Evolutionary conservation across 192 early-diverging fungal genomes (phyloP), one percentile per base, ranked within the genome.

Genomic region (Umbelopsis sp.): DNA sequence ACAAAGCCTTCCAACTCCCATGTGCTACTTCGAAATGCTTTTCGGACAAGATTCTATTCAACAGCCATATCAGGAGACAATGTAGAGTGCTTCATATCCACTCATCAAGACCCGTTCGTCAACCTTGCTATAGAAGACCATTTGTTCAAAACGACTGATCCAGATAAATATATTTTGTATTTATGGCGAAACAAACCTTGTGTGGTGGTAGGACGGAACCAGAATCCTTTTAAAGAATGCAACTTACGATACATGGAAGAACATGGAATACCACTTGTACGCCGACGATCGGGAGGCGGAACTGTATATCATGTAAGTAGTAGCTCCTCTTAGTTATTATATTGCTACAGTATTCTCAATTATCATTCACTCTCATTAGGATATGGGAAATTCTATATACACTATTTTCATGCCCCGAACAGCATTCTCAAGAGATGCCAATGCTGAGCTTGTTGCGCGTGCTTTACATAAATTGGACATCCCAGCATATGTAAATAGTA

Each of bases 201-300:
- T 66, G 92, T 98, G 2, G 92, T 99, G 41, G 88, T 99, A 76
- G 98, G 98, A 5, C 85, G 95, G 55, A 99, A 99, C 77, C 97
- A 98, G 89, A 99, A 99, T 68, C 95, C 97, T 16, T 99, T 92
- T 89, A 95, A 95, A 74, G 97, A 99, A 74, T 94, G 93, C 80
- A 90, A 97, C 74, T 72, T 97, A 71, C 74, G 72, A 49, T 77
- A 89, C 66, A 81, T 98, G 88, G 74, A 73, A 18, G 64, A 82
- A 33, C 74, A 89, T 27, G 79, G 83, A 20, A 88, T 98, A 15
- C 91, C 91, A 68, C 88, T 98, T 58, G 91, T 97, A 13, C 87
- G 97, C 50, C 86, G 97, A 73, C 85, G 90, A 67, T 93, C 91
- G 71, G 95, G 95, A 51, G 96, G 97, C 48, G 97, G 97, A 37